These are phyloP conservation scores for Lasiosphaeris hirsuta DNA, from an alignment of 495 filamentous ascomycete genomes.

Conservation along the genomic window DNA sequence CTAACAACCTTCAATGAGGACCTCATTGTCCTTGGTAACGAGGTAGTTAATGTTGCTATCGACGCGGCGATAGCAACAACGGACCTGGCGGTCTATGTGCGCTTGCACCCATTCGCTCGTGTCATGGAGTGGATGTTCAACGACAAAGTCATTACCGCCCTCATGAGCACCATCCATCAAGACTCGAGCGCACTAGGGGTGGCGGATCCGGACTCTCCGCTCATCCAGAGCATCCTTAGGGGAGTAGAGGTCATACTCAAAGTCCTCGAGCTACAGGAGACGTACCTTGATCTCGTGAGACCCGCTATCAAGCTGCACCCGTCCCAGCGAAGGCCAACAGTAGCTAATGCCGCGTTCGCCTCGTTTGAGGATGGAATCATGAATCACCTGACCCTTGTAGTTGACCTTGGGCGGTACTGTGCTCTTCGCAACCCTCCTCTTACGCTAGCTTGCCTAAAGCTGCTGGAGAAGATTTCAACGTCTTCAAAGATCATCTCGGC, in stretches of 20 bases:
- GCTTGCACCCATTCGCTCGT: slow-evolving; percentile 84
- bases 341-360: slow-evolving; percentile 68
- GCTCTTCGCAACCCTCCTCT: slow-evolving; percentile 74
- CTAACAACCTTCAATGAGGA: slow-evolving; percentile 87
- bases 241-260: slow-evolving; percentile 77
- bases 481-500: slow-evolving; percentile 68
- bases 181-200: slow-evolving; percentile 63
- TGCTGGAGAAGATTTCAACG: slow-evolving; percentile 80
- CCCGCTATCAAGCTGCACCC: slow-evolving; percentile 59
- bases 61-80: slow-evolving; percentile 69
- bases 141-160: slow-evolving; percentile 72
- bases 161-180: slow-evolving; percentile 75
- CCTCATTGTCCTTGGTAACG: slow-evolving; percentile 75
- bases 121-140: slow-evolving; percentile 98
- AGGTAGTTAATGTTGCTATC: slow-evolving; percentile 60
- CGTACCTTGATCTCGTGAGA: slow-evolving; percentile 82
- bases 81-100: slow-evolving; percentile 70
- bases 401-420: slow-evolving; percentile 77
- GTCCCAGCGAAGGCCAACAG: slow-evolving; percentile 35
- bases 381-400: slow-evolving; percentile 69
- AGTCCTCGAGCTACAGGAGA: slow-evolving; percentile 81
- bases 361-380: slow-evolving; percentile 92
- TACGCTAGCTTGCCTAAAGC: slow-evolving; percentile 68
- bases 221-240: slow-evolving; percentile 67
- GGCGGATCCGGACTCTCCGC: slow-evolving; percentile 65